A percentile compares a stretch with the other conserved stretches of the same genome.
These are phyloP conservation scores for sunflower (Helianthus annuus) DNA, from an alignment of 129 eudicot genomes.

Conservation along the genomic window DNA sequence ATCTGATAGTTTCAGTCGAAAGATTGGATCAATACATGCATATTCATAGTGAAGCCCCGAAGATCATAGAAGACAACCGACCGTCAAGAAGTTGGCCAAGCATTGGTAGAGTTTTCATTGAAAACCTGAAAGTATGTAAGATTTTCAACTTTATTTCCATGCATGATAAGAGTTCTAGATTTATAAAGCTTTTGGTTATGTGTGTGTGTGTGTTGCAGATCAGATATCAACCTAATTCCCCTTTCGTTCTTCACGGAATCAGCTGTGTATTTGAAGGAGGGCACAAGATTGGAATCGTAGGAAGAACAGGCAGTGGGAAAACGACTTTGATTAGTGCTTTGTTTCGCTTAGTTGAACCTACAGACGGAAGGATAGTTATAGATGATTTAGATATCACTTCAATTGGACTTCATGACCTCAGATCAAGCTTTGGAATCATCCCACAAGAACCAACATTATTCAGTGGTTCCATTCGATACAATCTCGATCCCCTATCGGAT, in stretches of 20 bases:
- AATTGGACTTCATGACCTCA: slow-evolving; percentile 66
- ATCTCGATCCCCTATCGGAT: slow-evolving; percentile 60
- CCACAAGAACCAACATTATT: slow-evolving; percentile 78
- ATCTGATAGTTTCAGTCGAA: slow-evolving; percentile 61
- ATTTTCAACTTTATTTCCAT: neutral
- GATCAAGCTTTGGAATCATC: slow-evolving; percentile 60
- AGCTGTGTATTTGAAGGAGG: slow-evolving; percentile 69
- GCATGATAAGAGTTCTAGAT: neutral
- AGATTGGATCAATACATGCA: slow-evolving; percentile 76
- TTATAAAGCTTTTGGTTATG: neutral
- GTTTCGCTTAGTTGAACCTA: slow-evolving; percentile 72
- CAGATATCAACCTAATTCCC: slow-evolving; percentile 52
- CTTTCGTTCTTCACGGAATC: slow-evolving; percentile 62
- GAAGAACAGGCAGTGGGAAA: slow-evolving; percentile 81
- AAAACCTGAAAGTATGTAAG: slow-evolving; percentile 51
- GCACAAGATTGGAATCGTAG: slow-evolving; percentile 65
- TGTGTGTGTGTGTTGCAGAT: slow-evolving; percentile 39
- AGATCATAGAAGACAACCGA: slow-evolving; percentile 48
- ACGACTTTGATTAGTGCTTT: slow-evolving; percentile 66
- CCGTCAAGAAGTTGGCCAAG: slow-evolving; percentile 61
- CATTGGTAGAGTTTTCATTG: slow-evolving; percentile 55
- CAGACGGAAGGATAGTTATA: slow-evolving; percentile 61
- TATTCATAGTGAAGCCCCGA: slow-evolving; percentile 65
- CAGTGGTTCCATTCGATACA: slow-evolving; percentile 17
- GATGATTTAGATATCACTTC: slow-evolving; percentile 52